Conservation (phyloP, 2,329 filamentous ascomycete genomes). For the Phaeosphaeria sp. region DNA sequence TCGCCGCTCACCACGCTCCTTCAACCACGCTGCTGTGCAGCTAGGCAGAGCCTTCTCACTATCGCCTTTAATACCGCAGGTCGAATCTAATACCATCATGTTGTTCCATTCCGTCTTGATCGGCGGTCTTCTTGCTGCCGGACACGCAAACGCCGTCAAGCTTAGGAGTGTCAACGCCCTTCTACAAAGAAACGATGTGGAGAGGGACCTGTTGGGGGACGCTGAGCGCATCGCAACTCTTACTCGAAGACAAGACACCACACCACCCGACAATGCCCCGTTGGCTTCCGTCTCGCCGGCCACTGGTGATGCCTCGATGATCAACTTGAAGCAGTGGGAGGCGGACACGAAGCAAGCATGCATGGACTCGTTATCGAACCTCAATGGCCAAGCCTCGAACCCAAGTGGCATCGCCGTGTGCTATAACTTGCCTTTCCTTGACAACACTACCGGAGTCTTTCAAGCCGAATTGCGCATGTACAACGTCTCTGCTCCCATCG, state of each 20-base stretch:
- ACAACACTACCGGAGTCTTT: constrained; percentile 73
- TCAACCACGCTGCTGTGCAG: constrained; percentile 48
- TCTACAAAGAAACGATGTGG: constrained; percentile 39
- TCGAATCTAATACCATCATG: constrained; percentile 46
- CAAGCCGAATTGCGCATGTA: constrained; percentile 79
- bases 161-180: constrained; percentile 30
- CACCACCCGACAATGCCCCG: constrained; percentile 34
- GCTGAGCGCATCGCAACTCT: constrained; percentile 44
- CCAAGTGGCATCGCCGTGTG: constrained; percentile 80
- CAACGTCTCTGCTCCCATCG: constrained; percentile 67
- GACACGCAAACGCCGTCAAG: constrained; percentile 40
- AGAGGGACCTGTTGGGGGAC: constrained; percentile 42
- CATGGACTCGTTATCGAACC: constrained; percentile 59
- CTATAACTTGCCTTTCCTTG: constrained; percentile 78
- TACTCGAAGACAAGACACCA: constrained; percentile 45
- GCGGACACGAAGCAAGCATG: constrained; percentile 62
- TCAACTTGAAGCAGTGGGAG: constrained; percentile 44
- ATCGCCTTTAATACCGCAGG: constrained; percentile 44
- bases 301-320: constrained; percentile 43
- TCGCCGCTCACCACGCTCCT: constrained; percentile 36
- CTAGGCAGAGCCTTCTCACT: constrained; percentile 28
- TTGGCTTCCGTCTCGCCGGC: constrained; percentile 40
- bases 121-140: constrained; percentile 42
- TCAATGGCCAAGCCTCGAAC: constrained; percentile 68
- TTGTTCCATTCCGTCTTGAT: constrained; percentile 38